Evolutionary conservation across 148 eudicot genomes (phyloP), one percentile per base, ranked within the genome.

Genomic region (Chenopodium suecicum): DNA sequence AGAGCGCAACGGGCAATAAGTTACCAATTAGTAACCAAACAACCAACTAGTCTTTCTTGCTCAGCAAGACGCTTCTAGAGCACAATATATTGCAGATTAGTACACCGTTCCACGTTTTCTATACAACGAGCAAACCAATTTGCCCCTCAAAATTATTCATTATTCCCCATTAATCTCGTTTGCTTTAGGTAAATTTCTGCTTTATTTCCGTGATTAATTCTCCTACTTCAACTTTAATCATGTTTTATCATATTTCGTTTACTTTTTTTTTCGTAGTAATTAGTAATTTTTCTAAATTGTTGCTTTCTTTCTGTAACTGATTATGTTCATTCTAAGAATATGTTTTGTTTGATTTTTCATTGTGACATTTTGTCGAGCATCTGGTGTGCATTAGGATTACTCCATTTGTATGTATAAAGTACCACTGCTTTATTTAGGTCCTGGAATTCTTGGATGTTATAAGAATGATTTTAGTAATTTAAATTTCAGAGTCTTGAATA

Each of bases 51-150:
- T 56, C 20, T 83, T 83, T 83, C 82, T 78, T 83, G 85, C n/a
- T 31, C 74, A 73, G 25, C 82, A 83, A 83, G 85, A 73, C 37
- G 81, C 9, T 78, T 64, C 25, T 37, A 78, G 69, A 73, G 58
- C 73, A 22, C 16, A 41, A 25, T 76, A 76, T 62, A 64, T 68
- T 20, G 41, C 79, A 31, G 66, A 74, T 17, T 19, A 1, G 7
- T 37, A 37, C 44, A 37, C 44, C 46, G 47, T 7, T 0, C 12
- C 72, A 7, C 2, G 13, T 8, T 41, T 9, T 23, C 62, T 25
- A 67, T 13, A 32, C 31, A 34, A 7, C 2, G 2, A 27, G 0
- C 37, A 27, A 27, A 34, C 20, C 7, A 60, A 16, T 37, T 27
- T 11, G 20, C 19, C 20, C 41, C 41, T 23, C 68, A 16, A 68